These are phyloP conservation scores for Boletellus emodensis DNA, from an alignment of 768 basidiomycete species.

Conservation along the genomic window DNA sequence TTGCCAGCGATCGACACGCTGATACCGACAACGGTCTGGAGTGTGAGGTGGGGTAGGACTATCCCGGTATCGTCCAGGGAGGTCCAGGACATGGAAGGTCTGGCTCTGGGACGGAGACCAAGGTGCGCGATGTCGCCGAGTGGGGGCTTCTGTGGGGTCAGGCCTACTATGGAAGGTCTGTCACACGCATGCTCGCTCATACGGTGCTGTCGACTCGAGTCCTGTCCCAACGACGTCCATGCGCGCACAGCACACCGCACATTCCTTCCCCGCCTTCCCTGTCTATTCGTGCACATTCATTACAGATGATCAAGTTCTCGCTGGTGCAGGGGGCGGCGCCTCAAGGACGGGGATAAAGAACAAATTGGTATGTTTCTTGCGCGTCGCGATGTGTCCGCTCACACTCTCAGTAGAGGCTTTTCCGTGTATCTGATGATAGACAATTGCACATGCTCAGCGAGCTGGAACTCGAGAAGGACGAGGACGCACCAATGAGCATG, in stretches of 20 bases:
- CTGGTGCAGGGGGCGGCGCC: slow-evolving; percentile 90
- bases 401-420: slow-evolving; percentile 53
- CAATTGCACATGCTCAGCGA: slow-evolving; percentile 59
- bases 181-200: slow-evolving; percentile 16
- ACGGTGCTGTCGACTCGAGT: not conserved
- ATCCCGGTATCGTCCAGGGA: slow-evolving; percentile 24
- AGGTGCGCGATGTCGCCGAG: not conserved
- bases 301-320: slow-evolving; percentile 62
- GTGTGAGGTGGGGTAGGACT: slow-evolving; percentile 52
- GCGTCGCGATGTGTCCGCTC: not conserved
- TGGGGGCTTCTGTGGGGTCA: not conserved
- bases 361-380: slow-evolving; percentile 56
- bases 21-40: slow-evolving; percentile 69
- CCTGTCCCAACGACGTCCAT: slow-evolving; percentile 36
- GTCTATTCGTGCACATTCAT: slow-evolving; percentile 85
- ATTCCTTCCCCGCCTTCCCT: slow-evolving; percentile 79
- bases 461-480: slow-evolving; percentile 69
- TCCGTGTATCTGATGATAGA: slow-evolving; percentile 52
- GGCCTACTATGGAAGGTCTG: slow-evolving; percentile 13
- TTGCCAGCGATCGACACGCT: slow-evolving; percentile 80
- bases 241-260: slow-evolving; percentile 75
- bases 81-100: slow-evolving; percentile 14
- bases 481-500: slow-evolving; percentile 98
- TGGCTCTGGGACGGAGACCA: not conserved
- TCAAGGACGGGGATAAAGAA: slow-evolving; percentile 90